A percentile compares a stretch with the other conserved stretches of the same genome.
Evolutionary conservation across 306 rosid genomes (phyloP).

Genomic region (Delonix regia): DNA sequence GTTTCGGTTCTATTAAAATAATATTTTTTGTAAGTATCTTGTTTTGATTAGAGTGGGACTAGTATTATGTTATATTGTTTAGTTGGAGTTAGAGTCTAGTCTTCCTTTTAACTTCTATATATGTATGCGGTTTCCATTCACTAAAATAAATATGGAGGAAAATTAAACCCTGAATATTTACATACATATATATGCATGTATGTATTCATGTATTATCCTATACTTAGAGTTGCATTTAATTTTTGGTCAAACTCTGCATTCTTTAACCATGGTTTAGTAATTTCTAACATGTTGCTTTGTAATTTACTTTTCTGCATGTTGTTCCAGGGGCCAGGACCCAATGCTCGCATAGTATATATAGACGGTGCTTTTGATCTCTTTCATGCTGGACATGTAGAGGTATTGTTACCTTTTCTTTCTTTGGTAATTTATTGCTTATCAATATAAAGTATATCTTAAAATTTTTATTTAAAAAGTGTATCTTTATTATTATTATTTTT

Average conservation of each 20-base stretch:
- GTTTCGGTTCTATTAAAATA: too few relatives aligned
- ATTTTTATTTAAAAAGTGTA: not conserved
- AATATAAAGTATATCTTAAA: slow-evolving; percentile 11
- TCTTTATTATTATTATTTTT: not conserved
- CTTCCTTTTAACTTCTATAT: too few relatives aligned
- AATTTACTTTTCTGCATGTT: slow-evolving; percentile 14
- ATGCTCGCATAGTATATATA: slow-evolving; percentile 91
- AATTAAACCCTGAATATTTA: too few relatives aligned
- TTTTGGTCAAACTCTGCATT: slow-evolving; percentile 14
- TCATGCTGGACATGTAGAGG: slow-evolving; percentile 99
- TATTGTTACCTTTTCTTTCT: not conserved
- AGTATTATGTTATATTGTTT: too few relatives aligned
- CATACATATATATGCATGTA: too few relatives aligned
- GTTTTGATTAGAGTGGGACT: too few relatives aligned
- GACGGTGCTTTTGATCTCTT: slow-evolving; percentile 99
- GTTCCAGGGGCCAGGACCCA: slow-evolving; percentile 90
- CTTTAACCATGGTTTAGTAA: slow-evolving; percentile 10
- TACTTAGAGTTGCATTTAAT: too few relatives aligned
- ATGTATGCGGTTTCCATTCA: too few relatives aligned
- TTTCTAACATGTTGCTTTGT: slow-evolving; percentile 9
- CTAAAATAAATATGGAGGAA: too few relatives aligned
- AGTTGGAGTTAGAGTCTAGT: too few relatives aligned
- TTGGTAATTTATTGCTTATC: not conserved
- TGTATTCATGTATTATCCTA: not conserved
- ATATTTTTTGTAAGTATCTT: too few relatives aligned